These are phyloP conservation scores for Emiliania huxleyi DNA, from an alignment of 78 protist genomes.

Conservation along the genomic window DNA sequence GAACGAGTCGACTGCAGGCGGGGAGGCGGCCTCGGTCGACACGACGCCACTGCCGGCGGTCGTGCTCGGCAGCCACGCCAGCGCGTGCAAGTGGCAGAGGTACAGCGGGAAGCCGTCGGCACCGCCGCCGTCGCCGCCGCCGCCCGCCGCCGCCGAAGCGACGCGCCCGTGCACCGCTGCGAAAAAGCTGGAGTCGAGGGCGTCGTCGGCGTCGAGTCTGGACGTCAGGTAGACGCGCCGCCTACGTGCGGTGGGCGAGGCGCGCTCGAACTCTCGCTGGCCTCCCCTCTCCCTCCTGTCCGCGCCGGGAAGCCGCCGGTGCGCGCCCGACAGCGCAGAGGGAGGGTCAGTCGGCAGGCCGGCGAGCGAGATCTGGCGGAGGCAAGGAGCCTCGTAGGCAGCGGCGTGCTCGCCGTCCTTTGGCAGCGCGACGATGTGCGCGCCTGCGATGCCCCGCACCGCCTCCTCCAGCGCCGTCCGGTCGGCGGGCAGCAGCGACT, in stretches of 20 bases:
- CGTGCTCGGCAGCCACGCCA: not conserved
- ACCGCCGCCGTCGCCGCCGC: not conserved
- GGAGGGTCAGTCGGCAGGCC: no score
- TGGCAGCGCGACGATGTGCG: not conserved
- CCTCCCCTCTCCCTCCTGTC: no score
- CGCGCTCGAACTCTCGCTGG: no score
- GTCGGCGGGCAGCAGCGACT: not conserved
- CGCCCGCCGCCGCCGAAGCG: not conserved
- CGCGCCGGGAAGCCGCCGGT: not conserved
- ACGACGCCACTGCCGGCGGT: not conserved
- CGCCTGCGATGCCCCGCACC: not conserved
- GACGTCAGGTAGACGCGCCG: not conserved
- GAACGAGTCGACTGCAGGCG: no score
- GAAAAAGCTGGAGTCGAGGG: not conserved
- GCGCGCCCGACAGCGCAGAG: not conserved
- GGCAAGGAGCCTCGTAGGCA: not conserved
- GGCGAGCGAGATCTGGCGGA: not conserved
- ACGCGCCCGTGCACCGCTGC: not conserved
- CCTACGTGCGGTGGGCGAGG: no score
- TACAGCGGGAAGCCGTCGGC: not conserved
- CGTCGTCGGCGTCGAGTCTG: not conserved
- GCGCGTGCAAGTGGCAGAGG: not conserved
- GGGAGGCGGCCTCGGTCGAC: not conserved
- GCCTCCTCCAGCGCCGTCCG: not conserved
- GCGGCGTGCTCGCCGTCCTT: not conserved